These are phyloP conservation scores for Puccinia hordei DNA, from an alignment of 1,284 basidiomycete species.

Conservation along the genomic window DNA sequence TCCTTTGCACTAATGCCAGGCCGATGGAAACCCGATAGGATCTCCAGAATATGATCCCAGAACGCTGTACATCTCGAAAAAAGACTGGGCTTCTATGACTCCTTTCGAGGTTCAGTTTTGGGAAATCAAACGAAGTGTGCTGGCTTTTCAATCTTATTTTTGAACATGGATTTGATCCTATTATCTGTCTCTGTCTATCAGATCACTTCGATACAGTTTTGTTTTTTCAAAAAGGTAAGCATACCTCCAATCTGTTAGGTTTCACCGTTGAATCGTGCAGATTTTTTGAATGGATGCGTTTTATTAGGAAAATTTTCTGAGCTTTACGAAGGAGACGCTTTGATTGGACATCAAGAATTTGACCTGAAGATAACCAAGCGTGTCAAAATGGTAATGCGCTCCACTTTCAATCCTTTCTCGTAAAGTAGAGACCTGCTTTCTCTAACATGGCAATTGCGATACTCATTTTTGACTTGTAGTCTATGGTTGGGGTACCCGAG, in stretches of 20 bases:
- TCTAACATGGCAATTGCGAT: background rate
- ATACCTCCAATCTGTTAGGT: background rate
- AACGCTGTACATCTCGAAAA: constrained; percentile 78
- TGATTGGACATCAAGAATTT: constrained; percentile 60
- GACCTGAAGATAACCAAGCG: constrained; percentile 69
- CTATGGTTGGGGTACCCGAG: constrained; percentile 88
- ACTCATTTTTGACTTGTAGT: constrained; percentile 16
- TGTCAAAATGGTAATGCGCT: constrained; percentile 89
- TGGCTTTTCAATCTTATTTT: background rate
- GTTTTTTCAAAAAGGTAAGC: constrained; percentile 49
- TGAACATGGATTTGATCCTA: background rate
- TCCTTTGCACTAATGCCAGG: constrained; percentile 63
- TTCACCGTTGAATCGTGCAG: background rate
- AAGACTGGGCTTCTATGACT: constrained; percentile 74
- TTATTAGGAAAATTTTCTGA: constrained; percentile 45
- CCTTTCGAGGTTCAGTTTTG: constrained; percentile 50
- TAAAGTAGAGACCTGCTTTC: background rate
- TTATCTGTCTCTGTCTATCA: constrained; percentile 50
- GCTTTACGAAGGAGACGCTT: constrained; percentile 59
- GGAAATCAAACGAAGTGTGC: constrained; percentile 50
- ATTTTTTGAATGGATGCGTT: background rate
- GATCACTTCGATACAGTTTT: constrained; percentile 44
- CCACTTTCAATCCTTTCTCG: background rate
- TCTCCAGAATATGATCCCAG: constrained; percentile 90
- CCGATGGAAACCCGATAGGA: constrained; percentile 76